A percentile compares a stretch with the other conserved stretches of the same genome.
phyloP scores from a whole-genome alignment of 441 rosid species.

The Breynia disticha region DNA sequence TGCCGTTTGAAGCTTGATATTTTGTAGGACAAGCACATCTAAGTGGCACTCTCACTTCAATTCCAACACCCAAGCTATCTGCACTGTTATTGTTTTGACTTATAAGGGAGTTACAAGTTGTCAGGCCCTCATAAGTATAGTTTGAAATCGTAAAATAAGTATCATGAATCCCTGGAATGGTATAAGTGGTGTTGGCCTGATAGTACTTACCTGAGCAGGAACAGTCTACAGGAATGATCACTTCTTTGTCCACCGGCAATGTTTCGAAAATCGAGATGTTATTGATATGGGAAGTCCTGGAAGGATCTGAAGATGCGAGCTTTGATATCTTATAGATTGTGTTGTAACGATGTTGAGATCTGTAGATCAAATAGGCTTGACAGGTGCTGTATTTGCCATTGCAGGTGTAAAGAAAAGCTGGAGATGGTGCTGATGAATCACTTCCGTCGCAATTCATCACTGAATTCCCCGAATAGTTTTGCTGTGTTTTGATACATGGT shows the following conservation, averaged over 20 bases:
- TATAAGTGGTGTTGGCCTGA: constrained; percentile 25
- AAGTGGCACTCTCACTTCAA: constrained; percentile 24
- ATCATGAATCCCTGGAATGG: neutral
- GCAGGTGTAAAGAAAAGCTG: constrained; percentile 24
- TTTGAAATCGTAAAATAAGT: constrained; percentile 26
- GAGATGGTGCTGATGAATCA: constrained; percentile 12
- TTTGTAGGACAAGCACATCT: constrained; percentile 44
- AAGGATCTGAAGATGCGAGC: constrained; percentile 24
- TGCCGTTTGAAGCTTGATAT: constrained; percentile 24
- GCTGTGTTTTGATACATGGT: constrained; percentile 7
- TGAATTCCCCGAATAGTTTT: constrained; percentile 16
- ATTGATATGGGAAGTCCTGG: constrained; percentile 24
- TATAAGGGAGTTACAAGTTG: constrained; percentile 26
- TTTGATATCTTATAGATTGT: constrained; percentile 24
- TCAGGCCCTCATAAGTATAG: constrained; percentile 24
- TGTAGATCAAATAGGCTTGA: constrained; percentile 29
- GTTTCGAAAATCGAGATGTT: constrained; percentile 12
- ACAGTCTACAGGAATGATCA: constrained; percentile 30
- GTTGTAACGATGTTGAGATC: constrained; percentile 25
- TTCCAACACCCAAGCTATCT: constrained; percentile 9
- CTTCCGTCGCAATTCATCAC: constrained; percentile 5
- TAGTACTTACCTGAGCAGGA: constrained; percentile 30
- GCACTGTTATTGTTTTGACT: constrained; percentile 11
- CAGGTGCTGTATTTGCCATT: constrained; percentile 19
- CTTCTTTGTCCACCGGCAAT: constrained; percentile 22